Evolutionary conservation across 495 filamentous ascomycete genomes (phyloP).

Genomic region (Cercophora sp.): DNA sequence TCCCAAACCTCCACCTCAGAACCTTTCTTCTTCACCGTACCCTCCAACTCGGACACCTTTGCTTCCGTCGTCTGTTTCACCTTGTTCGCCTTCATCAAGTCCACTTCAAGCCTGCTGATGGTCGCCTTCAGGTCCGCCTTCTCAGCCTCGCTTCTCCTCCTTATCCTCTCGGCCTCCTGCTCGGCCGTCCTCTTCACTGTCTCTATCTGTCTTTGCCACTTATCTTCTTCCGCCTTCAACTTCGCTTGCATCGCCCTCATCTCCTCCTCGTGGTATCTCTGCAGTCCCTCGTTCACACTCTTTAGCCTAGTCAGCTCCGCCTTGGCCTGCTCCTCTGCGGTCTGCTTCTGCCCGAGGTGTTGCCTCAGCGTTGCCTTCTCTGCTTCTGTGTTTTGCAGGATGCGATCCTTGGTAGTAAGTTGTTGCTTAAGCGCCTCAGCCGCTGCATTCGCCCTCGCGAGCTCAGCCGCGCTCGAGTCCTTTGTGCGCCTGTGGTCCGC

Average conservation of each 20-base stretch:
- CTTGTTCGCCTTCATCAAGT: slow-evolving; percentile 58
- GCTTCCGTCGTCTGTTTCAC: slow-evolving; percentile 35
- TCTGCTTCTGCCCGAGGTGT: slow-evolving; percentile 64
- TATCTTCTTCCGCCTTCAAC: slow-evolving; percentile 34
- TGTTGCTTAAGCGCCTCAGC: slow-evolving; percentile 67
- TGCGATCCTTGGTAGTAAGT: slow-evolving; percentile 60
- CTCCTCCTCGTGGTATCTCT: slow-evolving; percentile 60
- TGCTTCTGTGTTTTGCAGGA: slow-evolving; percentile 60
- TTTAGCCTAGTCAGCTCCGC: slow-evolving; percentile 67
- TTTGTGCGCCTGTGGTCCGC: slow-evolving; percentile 69
- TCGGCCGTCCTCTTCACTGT: slow-evolving; percentile 34
- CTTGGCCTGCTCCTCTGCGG: slow-evolving; percentile 61
- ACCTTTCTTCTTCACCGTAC: slow-evolving; percentile 1
- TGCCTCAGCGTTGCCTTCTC: slow-evolving; percentile 57
- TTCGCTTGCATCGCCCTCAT: slow-evolving; percentile 23
- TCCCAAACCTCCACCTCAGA: slow-evolving; percentile 10
- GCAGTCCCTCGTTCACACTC: slow-evolving; percentile 66
- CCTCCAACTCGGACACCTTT: slow-evolving; percentile 17
- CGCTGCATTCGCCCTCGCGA: slow-evolving; percentile 59
- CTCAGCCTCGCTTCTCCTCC: slow-evolving; percentile 51
- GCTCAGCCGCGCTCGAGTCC: slow-evolving; percentile 61
- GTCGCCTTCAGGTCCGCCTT: slow-evolving; percentile 58
- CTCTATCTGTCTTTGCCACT: slow-evolving; percentile 43
- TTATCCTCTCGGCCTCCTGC: slow-evolving; percentile 30
- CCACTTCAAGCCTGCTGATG: slow-evolving; percentile 54